Percentiles rank a stretch among this genome's conserved stretches.
Evolutionary conservation across 495 filamentous ascomycete species (phyloP).

Genomic region (Xylaria cubensis): DNA sequence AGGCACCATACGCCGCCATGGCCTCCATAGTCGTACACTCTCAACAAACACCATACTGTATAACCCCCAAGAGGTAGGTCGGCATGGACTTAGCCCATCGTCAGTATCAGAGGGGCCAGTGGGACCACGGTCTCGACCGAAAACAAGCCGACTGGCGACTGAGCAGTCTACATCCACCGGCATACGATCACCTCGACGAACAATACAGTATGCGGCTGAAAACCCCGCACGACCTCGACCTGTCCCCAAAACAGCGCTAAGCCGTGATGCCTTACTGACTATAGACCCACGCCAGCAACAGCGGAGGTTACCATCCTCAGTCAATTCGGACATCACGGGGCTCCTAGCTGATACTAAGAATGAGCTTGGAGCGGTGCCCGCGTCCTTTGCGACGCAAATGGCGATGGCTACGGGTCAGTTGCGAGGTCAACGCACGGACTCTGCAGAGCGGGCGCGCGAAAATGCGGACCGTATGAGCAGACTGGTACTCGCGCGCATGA

Average conservation of each 20-base stretch:
- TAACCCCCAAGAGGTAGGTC: constrained; percentile 55
- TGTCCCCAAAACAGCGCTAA: constrained; percentile 39
- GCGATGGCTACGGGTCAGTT: constrained; percentile 67
- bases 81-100: constrained; percentile 53
- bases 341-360: constrained; percentile 75
- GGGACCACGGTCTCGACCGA: constrained; percentile 39
- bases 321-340: constrained; percentile 72
- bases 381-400: constrained; percentile 82
- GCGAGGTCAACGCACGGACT: constrained; percentile 38
- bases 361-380: constrained; percentile 68
- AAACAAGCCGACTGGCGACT: constrained; percentile 39
- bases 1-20: constrained; percentile 39
- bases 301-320: constrained; percentile 55
- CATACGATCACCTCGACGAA: constrained; percentile 39
- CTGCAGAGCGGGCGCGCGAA: constrained; percentile 48
- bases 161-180: constrained; percentile 31
- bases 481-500: constrained; percentile 90
- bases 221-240: constrained; percentile 29
- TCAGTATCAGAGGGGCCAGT: constrained; percentile 52
- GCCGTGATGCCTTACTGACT: constrained; percentile 38
- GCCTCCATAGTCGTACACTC: constrained; percentile 65
- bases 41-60: constrained; percentile 84
- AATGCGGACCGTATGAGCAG: constrained; percentile 74
- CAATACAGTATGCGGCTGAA: constrained; percentile 26
- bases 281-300: constrained; percentile 39